Evolutionary conservation across 2,329 filamentous ascomycete genomes (phyloP).

Genomic region (Phyllosticta citrichinensis): DNA sequence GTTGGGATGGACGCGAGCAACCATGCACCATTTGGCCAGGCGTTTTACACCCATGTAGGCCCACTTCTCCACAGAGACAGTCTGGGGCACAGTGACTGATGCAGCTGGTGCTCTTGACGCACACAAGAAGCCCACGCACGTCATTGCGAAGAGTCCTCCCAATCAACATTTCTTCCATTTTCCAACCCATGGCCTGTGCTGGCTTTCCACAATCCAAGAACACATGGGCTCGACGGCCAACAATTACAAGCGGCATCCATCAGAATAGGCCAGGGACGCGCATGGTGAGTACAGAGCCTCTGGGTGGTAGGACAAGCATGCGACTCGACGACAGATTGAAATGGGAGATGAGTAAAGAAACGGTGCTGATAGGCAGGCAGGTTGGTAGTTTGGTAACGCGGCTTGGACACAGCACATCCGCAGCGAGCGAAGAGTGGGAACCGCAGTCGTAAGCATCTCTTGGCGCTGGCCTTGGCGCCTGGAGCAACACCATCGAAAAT

Average conservation of each 20-base stretch:
- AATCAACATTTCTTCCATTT: not conserved
- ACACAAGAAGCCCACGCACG: not conserved
- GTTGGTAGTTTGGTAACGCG: not conserved
- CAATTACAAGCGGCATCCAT: not conserved
- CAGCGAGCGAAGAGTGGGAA: not conserved
- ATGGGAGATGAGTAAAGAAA: not conserved
- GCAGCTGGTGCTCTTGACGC: not conserved
- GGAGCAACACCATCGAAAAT: not conserved
- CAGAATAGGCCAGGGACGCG: not conserved
- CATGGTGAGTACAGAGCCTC: not conserved
- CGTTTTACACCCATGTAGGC: not conserved
- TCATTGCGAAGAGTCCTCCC: not conserved
- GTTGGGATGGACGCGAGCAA: not conserved
- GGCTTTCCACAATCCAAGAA: not conserved
- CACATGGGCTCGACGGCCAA: not conserved
- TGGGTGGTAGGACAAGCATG: not conserved
- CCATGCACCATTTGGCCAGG: not conserved
- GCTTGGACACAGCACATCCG: not conserved
- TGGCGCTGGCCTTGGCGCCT: not conserved
- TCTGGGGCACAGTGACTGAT: not conserved
- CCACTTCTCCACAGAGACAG: not conserved
- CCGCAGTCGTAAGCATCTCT: not conserved
- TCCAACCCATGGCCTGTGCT: not conserved
- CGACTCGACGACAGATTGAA: not conserved
- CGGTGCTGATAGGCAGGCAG: not conserved